Evolutionary conservation across 1,139 yeast species (phyloP).

Genomic region (Pichiaceae sp.): DNA sequence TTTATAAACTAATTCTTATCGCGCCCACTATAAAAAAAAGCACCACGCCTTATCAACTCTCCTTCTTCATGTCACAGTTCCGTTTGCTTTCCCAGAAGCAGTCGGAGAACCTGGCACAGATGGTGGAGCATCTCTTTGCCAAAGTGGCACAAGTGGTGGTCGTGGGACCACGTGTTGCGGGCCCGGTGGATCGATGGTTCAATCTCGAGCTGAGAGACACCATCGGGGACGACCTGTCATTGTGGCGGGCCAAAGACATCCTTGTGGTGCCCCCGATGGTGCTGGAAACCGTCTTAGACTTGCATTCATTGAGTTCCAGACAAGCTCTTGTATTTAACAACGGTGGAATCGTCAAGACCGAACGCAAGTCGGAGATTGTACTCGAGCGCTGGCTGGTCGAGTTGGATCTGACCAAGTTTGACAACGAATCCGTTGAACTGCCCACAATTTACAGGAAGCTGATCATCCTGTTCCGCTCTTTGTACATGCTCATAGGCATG

Average conservation of each 20-base stretch:
- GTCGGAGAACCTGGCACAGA: constrained; percentile 20
- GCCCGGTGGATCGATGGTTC: constrained; percentile 49
- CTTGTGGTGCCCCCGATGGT: constrained; percentile 64
- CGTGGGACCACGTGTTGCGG: constrained; percentile 16
- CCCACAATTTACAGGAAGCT: constrained; percentile 71
- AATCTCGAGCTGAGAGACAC: constrained; percentile 48
- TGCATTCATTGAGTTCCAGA: constrained; percentile 46
- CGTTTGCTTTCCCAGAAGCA: constrained; percentile 21
- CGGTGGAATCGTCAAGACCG: constrained; percentile 42
- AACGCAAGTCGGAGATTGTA: constrained; percentile 69
- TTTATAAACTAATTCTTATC: no score
- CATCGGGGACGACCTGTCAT: constrained; percentile 45
- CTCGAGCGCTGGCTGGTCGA: constrained; percentile 90
- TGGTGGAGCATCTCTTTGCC: constrained; percentile 59
- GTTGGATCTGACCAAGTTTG: constrained; percentile 39
- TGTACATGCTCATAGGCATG: constrained; percentile 58
- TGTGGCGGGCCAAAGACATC: constrained; percentile 46
- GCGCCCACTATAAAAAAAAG: no score
- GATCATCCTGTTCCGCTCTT: constrained; percentile 62
- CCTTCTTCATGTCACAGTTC: constrained; percentile 4
- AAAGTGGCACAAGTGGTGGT: constrained; percentile 59
- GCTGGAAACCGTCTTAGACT: constrained; percentile 74
- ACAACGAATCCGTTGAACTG: constrained; percentile 33
- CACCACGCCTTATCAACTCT: no score
- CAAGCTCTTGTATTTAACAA: constrained; percentile 49